Percentiles rank a stretch among this genome's conserved stretches.
Evolutionary conservation across 2,329 filamentous ascomycete genomes (phyloP).

Genomic region (Colletotrichum tropicicola): DNA sequence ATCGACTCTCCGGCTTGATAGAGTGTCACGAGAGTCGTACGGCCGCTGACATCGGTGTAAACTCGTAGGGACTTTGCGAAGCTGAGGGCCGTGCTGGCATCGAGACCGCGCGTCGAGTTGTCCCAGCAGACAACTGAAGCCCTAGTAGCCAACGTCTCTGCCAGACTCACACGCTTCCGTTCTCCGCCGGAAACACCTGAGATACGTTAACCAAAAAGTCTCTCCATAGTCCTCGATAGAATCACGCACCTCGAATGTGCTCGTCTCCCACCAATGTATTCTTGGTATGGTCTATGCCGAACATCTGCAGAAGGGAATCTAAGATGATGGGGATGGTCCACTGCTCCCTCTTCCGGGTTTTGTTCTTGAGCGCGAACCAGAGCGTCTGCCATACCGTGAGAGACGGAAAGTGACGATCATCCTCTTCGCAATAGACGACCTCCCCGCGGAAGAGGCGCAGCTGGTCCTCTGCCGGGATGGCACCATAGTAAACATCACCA

Average conservation of each 20-base stretch:
- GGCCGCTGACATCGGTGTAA: conserved; percentile 80
- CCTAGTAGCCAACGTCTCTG: conserved; percentile 79
- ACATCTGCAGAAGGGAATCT: conserved; percentile 77
- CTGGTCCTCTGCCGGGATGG: conserved; percentile 74
- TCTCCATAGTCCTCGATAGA: background rate
- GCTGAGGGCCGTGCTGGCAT: conserved; percentile 81
- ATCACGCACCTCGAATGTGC: conserved; percentile 64
- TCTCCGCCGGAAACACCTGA: conserved; percentile 78
- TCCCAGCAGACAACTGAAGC: conserved; percentile 81
- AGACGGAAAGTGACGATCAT: conserved; percentile 78
- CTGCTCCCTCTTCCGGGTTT: conserved; percentile 73
- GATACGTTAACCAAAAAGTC: too few species aligned
- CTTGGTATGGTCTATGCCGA: conserved; percentile 79
- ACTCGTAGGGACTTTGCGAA: conserved; percentile 75
- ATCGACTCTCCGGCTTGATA: conserved; percentile 56
- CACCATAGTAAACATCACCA: conserved; percentile 77
- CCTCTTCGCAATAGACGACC: conserved; percentile 81
- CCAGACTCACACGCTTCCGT: conserved; percentile 81
- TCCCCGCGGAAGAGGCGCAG: conserved; percentile 77
- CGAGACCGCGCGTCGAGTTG: conserved; percentile 82
- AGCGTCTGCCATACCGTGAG: conserved; percentile 83
- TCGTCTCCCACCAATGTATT: conserved; percentile 81
- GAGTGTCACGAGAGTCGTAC: conserved; percentile 54
- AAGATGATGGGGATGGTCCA: conserved; percentile 74
- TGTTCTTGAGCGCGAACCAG: conserved; percentile 78